These are phyloP conservation scores for Podospora didyma DNA, from an alignment of 495 filamentous ascomycete genomes.

Conservation along the genomic window DNA sequence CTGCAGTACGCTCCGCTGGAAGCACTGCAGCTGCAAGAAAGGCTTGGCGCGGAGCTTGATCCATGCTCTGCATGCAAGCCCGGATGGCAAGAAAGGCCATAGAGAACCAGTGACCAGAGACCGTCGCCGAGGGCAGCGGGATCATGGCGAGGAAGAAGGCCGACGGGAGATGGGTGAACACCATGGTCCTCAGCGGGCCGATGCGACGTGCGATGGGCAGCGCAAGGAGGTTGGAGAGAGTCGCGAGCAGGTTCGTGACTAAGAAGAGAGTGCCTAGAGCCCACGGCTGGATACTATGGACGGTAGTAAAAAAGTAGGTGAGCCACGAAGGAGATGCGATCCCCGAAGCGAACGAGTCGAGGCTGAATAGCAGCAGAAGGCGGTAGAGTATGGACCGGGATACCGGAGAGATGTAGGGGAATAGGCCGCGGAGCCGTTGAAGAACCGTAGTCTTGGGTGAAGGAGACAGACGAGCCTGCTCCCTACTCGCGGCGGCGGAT, in stretches of 20 bases:
- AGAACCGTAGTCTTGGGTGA: background rate
- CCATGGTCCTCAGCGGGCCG: conserved; percentile 80
- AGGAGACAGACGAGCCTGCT: background rate
- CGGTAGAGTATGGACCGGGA: conserved; percentile 57
- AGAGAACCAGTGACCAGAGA: conserved; percentile 43
- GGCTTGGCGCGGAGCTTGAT: conserved; percentile 73
- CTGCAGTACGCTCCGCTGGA: conserved; percentile 68
- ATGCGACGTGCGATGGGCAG: conserved; percentile 71
- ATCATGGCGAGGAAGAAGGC: conserved; percentile 69
- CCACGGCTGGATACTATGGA: conserved; percentile 61
- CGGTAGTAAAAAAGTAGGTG: conserved; percentile 69
- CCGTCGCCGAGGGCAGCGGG: conserved; percentile 47
- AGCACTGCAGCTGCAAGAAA: conserved; percentile 72
- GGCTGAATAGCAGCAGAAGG: conserved; percentile 29
- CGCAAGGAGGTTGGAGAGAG: conserved; percentile 65
- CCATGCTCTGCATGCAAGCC: conserved; percentile 70
- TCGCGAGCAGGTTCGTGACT: conserved; percentile 59
- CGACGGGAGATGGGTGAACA: conserved; percentile 78
- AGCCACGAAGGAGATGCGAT: conserved; percentile 52
- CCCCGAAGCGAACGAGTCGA: conserved; percentile 17
- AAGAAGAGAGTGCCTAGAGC: conserved; percentile 68
- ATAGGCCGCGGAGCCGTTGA: conserved; percentile 1
- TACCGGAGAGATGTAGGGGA: conserved; percentile 50
- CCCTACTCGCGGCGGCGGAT: no score
- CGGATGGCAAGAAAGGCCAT: conserved; percentile 66